Evolutionary conservation across 306 rosid species (phyloP).

Genomic region (Biancaea sappan): DNA sequence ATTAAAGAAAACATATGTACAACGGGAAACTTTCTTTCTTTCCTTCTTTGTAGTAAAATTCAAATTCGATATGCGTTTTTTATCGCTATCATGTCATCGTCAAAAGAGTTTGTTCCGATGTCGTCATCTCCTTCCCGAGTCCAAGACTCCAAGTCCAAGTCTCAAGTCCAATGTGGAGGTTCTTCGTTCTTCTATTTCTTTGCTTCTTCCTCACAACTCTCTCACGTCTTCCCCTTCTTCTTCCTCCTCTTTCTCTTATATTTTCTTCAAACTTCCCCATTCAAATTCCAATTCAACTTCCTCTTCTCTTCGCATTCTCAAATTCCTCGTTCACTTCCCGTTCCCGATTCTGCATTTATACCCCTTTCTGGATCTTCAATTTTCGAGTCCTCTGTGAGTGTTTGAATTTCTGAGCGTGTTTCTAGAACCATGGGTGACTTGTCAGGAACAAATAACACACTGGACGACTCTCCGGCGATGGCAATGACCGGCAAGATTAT

Average conservation of each 20-base stretch:
- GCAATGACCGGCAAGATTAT: conserved; percentile 69
- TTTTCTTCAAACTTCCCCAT: not conserved
- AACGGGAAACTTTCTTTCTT: too few species aligned
- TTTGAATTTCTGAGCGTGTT: not conserved
- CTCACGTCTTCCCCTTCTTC: conserved; percentile 12
- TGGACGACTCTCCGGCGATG: conserved; percentile 52
- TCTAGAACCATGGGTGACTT: conserved; percentile 37
- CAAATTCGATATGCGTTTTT: not conserved
- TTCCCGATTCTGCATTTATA: not conserved
- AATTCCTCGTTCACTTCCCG: not conserved
- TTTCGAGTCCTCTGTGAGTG: too few species aligned
- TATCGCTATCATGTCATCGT: not conserved
- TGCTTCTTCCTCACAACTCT: conserved; percentile 11
- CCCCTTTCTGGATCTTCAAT: not conserved
- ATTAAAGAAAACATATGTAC: too few species aligned
- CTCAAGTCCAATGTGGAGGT: conserved; percentile 38
- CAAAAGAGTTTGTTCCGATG: too few species aligned
- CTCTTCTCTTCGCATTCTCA: conserved; percentile 3
- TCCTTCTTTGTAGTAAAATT: not conserved
- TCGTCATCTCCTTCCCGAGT: not conserved
- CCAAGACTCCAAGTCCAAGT: conserved; percentile 18
- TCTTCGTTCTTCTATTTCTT: not conserved
- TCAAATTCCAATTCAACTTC: conserved; percentile 41
- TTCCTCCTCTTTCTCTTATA: not conserved
- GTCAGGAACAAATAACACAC: not conserved